Evolutionary conservation across 371 early-diverging fungal species (phyloP).

Genomic region (Rhizomucor miehei): DNA sequence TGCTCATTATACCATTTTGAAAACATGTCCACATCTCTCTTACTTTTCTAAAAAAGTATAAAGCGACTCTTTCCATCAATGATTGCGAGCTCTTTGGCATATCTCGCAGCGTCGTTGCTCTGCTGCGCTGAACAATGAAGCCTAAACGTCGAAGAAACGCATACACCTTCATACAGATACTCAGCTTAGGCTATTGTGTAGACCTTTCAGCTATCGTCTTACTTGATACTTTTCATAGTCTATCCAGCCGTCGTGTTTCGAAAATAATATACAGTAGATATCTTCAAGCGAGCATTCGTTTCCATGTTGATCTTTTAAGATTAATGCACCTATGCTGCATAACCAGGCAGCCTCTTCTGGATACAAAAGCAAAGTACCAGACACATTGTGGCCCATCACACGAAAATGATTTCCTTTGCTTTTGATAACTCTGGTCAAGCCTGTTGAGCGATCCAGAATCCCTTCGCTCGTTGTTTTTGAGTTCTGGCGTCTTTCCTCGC

Average conservation of each 20-base stretch:
- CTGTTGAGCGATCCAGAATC: background rate
- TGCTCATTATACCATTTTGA: too few species aligned
- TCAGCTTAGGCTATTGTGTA: background rate
- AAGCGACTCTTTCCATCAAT: too few species aligned
- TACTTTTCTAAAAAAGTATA: too few species aligned
- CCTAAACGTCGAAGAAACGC: conserved; percentile 54
- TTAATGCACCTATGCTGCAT: conserved; percentile 40
- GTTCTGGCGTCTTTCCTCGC: conserved; percentile 4
- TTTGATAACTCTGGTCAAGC: conserved; percentile 2
- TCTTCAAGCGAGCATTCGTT: conserved; percentile 11
- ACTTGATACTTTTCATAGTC: conserved; percentile 37
- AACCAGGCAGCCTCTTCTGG: conserved; percentile 55
- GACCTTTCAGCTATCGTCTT: background rate
- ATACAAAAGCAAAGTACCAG: conserved; percentile 16
- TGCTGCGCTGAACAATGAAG: conserved; percentile 29
- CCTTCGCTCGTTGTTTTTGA: conserved; percentile 7
- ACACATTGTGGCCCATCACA: conserved; percentile 5
- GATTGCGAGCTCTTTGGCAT: too few species aligned
- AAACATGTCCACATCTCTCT: too few species aligned
- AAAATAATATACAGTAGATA: conserved; percentile 21
- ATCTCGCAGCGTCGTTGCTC: too few species aligned
- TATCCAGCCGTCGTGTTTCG: conserved; percentile 24
- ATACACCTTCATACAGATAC: conserved; percentile 19
- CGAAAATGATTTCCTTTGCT: conserved; percentile 10
- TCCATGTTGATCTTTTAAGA: conserved; percentile 9